These are phyloP conservation scores for Termitomyces sp. DNA, from an alignment of 768 basidiomycete genomes.

Conservation along the genomic window DNA sequence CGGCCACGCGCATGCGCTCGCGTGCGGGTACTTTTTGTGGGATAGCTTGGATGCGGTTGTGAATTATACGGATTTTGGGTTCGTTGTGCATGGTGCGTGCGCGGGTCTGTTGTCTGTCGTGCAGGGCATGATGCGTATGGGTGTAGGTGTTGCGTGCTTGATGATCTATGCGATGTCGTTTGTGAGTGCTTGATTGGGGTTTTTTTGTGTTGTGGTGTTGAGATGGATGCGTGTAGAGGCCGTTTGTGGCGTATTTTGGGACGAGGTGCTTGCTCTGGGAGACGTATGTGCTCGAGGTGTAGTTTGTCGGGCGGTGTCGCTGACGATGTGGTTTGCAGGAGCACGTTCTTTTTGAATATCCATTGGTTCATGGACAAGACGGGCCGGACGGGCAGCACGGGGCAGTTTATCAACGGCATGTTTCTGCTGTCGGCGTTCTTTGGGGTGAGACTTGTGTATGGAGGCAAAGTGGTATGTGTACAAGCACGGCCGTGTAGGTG, in stretches of 20 bases:
- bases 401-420: slow-evolving; percentile 71
- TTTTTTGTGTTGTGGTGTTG: neutral
- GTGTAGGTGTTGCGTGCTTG: slow-evolving; percentile 58
- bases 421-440: slow-evolving; percentile 65
- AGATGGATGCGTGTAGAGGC: slow-evolving; percentile 46
- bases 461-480: slow-evolving; percentile 41
- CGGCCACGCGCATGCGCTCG: slow-evolving; percentile 60
- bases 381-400: slow-evolving; percentile 56
- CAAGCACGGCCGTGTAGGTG: too few species aligned
- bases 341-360: slow-evolving; percentile 83
- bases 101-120: too few species aligned
- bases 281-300: slow-evolving; percentile 33
- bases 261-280: slow-evolving; percentile 82
- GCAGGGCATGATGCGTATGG: too few species aligned
- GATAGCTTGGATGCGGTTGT: slow-evolving; percentile 66
- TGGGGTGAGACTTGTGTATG: slow-evolving; percentile 64
- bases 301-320: too few species aligned
- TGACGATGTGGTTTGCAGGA: slow-evolving; percentile 28
- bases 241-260: slow-evolving; percentile 78
- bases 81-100: slow-evolving; percentile 67
- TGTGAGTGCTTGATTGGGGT: slow-evolving; percentile 34
- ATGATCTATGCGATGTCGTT: slow-evolving; percentile 63
- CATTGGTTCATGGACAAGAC: slow-evolving; percentile 87
- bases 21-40: slow-evolving; percentile 85
- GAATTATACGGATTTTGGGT: slow-evolving; percentile 67